Base-by-base conservation (phyloP, 129 eudicot genomes). In the Solidago caesia region DNA sequence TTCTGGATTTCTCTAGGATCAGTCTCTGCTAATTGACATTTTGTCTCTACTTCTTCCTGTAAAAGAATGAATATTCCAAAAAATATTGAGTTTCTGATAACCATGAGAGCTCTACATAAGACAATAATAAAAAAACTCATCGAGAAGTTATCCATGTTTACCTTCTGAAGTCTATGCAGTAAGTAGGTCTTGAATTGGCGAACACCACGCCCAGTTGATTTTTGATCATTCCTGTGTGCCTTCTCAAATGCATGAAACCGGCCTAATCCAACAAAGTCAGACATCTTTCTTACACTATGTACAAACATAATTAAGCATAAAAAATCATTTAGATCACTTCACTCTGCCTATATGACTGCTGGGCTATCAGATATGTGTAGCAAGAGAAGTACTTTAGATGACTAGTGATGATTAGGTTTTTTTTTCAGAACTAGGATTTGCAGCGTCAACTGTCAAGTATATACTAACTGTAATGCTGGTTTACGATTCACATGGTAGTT, bases 191-290 rank as follows among this genome's bases (percentile, higher is more conserved):
- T 95, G 74, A 95, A 95, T 68, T 95, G 99, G 3, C 97, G 90
- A 81, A 89, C 96, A 52, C 97, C 96, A 53, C 99, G 89, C 33
- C 99, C 97, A 79, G 77, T 87, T 68, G 99, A 95, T 39, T 73
- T 85, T 60, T 82, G 78, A 68, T 95, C 99, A 97, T 85, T 89
- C 76, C 86, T 73, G 78, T 95, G 99, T 52, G 90, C 97, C 77
- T 84, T 95, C 83, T 95, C 99, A 55, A 95, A 87, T 74, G 99
- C 99, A 85, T 89, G 97, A 76, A 95, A 91, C 51, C 96, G 97
- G 68, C 99, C 99, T 95, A 70, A 61, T 75, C 21, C 67, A 72
- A 72, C 21, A 49, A 85, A 70, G 48, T 47, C 64, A 69, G 46
- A 68, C 49, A 56, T 56, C 2, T 42, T 64, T 74, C 41, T 52